Conservation (phyloP, 768 basidiomycete species). For the Hysterangium stoloniferum region DNA sequence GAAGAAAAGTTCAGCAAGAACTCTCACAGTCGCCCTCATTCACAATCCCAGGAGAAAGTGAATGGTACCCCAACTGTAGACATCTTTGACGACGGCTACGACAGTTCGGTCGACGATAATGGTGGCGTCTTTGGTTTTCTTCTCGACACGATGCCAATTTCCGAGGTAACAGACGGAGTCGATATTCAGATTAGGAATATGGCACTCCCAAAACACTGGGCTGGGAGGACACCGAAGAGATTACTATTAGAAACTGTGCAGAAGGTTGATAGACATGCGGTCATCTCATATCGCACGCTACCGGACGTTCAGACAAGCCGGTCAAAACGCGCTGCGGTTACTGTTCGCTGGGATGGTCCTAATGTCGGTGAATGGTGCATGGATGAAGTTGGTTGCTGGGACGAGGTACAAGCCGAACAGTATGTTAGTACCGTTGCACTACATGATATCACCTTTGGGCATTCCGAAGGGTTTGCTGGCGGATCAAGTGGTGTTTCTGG, state of each 20-base stretch:
- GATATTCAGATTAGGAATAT: slow-evolving; percentile 59
- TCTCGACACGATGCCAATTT: slow-evolving; percentile 54
- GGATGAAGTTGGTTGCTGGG: slow-evolving; percentile 76
- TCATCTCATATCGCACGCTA: slow-evolving; percentile 55
- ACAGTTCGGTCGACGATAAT: slow-evolving; percentile 30
- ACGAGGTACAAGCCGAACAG: slow-evolving; percentile 76
- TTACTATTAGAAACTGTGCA: slow-evolving; percentile 60
- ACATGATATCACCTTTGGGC: slow-evolving; percentile 64
- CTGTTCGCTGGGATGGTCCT: slow-evolving; percentile 63
- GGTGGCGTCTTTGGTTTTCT: slow-evolving; percentile 64
- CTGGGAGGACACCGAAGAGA: slow-evolving; percentile 71
- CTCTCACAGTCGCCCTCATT: not conserved
- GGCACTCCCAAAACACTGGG: slow-evolving; percentile 75
- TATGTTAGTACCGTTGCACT: slow-evolving; percentile 84
- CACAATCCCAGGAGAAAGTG: not conserved
- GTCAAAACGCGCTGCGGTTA: slow-evolving; percentile 64
- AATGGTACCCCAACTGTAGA: slow-evolving; percentile 22
- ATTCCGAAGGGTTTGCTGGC: slow-evolving; percentile 51
- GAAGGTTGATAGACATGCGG: slow-evolving; percentile 68
- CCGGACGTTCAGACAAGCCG: slow-evolving; percentile 54
- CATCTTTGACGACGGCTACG: slow-evolving; percentile 46
- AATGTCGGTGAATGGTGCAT: slow-evolving; percentile 65
- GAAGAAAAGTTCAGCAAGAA: not conserved
- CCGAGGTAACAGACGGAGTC: slow-evolving; percentile 50
- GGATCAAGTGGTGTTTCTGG: slow-evolving; percentile 37